These are phyloP conservation scores for Pleurotus pulmonarius DNA, from an alignment of 768 basidiomycete genomes.

Conservation along the genomic window DNA sequence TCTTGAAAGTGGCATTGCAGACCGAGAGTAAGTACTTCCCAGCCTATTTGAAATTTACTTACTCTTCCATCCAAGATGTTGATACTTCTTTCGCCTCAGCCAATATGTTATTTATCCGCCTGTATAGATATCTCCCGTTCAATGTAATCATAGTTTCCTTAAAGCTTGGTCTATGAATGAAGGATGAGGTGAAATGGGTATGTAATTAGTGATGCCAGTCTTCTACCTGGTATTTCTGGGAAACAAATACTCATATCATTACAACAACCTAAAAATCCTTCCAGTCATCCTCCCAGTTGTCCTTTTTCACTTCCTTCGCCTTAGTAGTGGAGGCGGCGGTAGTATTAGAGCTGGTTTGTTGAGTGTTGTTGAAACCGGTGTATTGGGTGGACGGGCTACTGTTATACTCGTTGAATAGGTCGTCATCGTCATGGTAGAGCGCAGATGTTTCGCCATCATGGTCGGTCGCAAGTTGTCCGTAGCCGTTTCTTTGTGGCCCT, in stretches of 20 bases:
- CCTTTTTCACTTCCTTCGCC: conserved; percentile 25
- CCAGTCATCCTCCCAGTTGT: conserved; percentile 78
- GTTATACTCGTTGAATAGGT: conserved; percentile 54
- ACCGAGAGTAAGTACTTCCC: conserved; percentile 10
- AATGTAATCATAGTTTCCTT: neutral
- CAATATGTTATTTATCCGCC: neutral
- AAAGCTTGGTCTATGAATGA: neutral
- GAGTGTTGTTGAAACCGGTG: conserved; percentile 12
- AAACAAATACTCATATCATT: conserved; percentile 5
- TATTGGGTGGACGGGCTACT: conserved; percentile 14
- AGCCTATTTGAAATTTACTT: neutral
- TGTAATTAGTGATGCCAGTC: neutral
- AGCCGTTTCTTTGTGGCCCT: conserved; percentile 51
- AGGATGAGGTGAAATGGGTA: neutral
- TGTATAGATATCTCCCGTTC: neutral
- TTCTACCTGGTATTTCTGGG: too few species aligned
- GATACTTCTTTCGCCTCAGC: neutral
- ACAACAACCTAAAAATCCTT: conserved; percentile 61
- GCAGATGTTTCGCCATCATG: conserved; percentile 55
- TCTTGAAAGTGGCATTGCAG: neutral
- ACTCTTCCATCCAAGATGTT: neutral
- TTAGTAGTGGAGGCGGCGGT: conserved; percentile 29
- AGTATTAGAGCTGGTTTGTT: conserved; percentile 14
- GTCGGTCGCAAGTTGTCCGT: conserved; percentile 42
- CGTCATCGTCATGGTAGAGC: conserved; percentile 65